Evolutionary conservation across 2,329 filamentous ascomycete genomes (phyloP), one percentile per base, ranked within the genome.

Genomic region (Aspergillus fumigatus): DNA sequence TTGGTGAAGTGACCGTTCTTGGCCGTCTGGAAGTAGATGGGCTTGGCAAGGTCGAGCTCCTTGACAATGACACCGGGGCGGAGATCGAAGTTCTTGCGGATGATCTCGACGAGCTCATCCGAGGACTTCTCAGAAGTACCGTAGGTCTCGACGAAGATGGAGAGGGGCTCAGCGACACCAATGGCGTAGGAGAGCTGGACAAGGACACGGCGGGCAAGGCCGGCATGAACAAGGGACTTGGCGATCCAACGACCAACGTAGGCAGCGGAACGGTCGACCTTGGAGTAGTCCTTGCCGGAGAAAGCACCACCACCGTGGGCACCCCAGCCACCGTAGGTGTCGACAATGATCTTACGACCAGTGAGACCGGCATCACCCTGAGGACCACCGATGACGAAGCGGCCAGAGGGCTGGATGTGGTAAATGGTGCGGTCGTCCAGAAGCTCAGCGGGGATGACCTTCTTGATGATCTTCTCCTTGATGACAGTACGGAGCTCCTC

Each of bases 1-100:
- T 97, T 94, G 80, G 92, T 96, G 81, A 99, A 99, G 86, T 99
- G 94, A 70, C 94, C 94, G 82, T 97, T 97, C 90, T 97, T 97
- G 80, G 94, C 94, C 57, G 94, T 99, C 83, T 93, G 85, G 85
- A 87, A 87, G 88, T 99, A 99, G 83, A 97, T 97, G 75, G 94
- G 94, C 80, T 92, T 91, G 78, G 87, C 88, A 65, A 99, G 85
- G 81, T 94, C 88, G 65, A 99, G 89, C 82, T 97, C 92, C 82
- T 91, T 91, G 80, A 97, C 94, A 72, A 99, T 97, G 77, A 97
- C 92, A 87, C 94, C 94, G 57, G 94, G 94, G 73, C 94, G 88
- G 78, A 99, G 86, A 81, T 99, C 92, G 75, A 99, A 99, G 89
- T 99, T 97, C 74, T 88, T 83, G 72, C 85, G 84, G 81, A 99